Percentiles rank a stretch among this genome's conserved stretches.
phyloP scores from a whole-genome alignment of 2,329 filamentous ascomycete genomes.

The Pseudovirgaria hyperparasitica region DNA sequence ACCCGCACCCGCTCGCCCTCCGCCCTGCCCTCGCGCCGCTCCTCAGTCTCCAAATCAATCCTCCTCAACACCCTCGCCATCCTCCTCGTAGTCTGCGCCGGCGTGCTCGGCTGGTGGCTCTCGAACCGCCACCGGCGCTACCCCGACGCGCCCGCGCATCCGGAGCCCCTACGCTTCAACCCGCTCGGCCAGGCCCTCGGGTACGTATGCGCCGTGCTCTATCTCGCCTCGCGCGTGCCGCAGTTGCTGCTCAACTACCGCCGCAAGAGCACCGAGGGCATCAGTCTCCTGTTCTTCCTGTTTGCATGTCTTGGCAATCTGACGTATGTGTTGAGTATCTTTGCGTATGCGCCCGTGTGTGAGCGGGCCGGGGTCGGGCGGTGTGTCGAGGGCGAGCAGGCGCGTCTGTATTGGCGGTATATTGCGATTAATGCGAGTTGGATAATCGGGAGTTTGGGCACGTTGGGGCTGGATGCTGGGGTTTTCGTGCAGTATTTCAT shows the following conservation, averaged over 20 bases:
- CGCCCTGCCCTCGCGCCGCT: slow-evolving; percentile 29
- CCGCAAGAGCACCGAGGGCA: slow-evolving; percentile 83
- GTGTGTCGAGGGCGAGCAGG: slow-evolving; percentile 55
- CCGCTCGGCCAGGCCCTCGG: slow-evolving; percentile 80
- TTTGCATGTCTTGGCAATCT: slow-evolving; percentile 94
- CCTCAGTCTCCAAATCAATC: slow-evolving; percentile 40
- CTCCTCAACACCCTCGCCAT: slow-evolving; percentile 66
- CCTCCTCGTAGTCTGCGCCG: slow-evolving; percentile 70
- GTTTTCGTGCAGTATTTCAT: slow-evolving; percentile 91
- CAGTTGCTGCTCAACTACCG: slow-evolving; percentile 88
- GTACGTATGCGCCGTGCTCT: slow-evolving; percentile 79
- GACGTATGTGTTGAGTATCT: slow-evolving; percentile 83
- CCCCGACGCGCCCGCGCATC: slow-evolving; percentile 21
- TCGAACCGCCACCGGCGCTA: slow-evolving; percentile 4
- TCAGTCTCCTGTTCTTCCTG: slow-evolving; percentile 88
- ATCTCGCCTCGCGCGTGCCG: slow-evolving; percentile 79
- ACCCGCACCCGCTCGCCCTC: slow-evolving; percentile 19
- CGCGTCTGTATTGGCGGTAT: slow-evolving; percentile 60
- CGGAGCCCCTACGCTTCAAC: slow-evolving; percentile 52
- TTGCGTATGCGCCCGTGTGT: slow-evolving; percentile 76
- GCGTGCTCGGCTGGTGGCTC: slow-evolving; percentile 77
- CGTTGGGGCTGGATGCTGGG: slow-evolving; percentile 67
- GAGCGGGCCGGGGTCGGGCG: slow-evolving; percentile 11
- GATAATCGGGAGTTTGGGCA: slow-evolving; percentile 81
- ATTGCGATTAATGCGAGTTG: slow-evolving; percentile 84